Evolutionary conservation across 768 basidiomycete species (phyloP), one percentile per base, ranked within the genome.

Genomic region (Naganishia onofrii): DNA sequence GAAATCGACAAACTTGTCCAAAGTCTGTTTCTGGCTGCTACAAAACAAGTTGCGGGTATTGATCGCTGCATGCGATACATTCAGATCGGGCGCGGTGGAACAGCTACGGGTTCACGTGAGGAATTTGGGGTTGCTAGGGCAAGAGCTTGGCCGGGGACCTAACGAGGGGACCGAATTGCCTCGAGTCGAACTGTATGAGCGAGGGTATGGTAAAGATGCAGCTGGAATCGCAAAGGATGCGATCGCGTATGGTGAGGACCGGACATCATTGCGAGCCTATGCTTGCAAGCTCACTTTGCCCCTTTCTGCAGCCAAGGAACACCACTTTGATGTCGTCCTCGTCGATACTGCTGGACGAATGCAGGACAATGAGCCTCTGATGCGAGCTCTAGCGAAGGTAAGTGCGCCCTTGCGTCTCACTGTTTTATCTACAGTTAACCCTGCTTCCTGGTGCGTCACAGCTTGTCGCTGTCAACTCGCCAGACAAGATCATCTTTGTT

Each of bases 341-440:
- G 92, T 99, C 76, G 96, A 99, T 79, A 98, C 96, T 0, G 96
- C 96, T 23, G 96, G 96, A 1, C 86, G 95, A 66, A 98, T 98
- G 96, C 96, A 99, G 81, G 96, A 98, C 81, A 99, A 98, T 79
- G 96, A 98, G 89, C 96, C 96, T 0, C 82, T 99, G 72, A 99
- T 99, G 96, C 87, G 93, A 21, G 95, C 96, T 2, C 84, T 99
- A n/a, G 93, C 96, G 38, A 98, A 99, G 38, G 60, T 63, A 23
- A 26, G 60, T 1, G 34, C 85, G 90, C 89, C 66, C 21, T 26
- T n/a, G 3, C 77, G 28, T 57, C 67, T 56, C 29, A 32, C 67
- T 48, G 17, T n/a, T 31, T 7, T 19, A 2, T 32, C n/a, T 17
- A 9, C 28, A 36, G 52, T 42, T 52, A 34, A 15, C 17, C 13